Conservation (phyloP, 768 basidiomycete species). For the Cystobasidiopsis lactophilus region DNA sequence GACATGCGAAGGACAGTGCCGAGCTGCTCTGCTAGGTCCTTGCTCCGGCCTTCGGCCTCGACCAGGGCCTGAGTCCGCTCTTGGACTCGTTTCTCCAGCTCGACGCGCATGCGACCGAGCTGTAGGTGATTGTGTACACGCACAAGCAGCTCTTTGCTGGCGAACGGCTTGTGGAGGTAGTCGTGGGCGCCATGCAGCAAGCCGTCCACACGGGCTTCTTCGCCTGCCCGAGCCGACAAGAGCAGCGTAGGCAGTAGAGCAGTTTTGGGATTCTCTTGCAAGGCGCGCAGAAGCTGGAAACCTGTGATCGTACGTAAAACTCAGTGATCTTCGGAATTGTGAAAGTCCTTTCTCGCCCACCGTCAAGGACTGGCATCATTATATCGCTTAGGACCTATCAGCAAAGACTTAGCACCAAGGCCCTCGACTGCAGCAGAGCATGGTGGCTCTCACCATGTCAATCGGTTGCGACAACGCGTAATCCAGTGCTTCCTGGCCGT, state of each 20-base stretch:
- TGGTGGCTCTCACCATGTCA: too few species aligned
- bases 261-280: constrained; percentile 6
- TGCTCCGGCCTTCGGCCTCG: constrained; percentile 10
- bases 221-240: constrained; percentile 11
- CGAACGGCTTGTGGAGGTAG: constrained; percentile 16
- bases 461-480: too few species aligned
- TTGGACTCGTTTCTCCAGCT: constrained; percentile 12
- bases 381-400: too few species aligned
- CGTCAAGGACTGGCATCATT: too few species aligned
- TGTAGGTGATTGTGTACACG: constrained; percentile 15
- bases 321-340: too few species aligned
- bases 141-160: constrained; percentile 11
- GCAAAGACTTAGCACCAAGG: too few species aligned
- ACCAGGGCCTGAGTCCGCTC: constrained; percentile 13
- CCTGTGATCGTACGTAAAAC: background rate
- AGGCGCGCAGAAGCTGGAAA: constrained; percentile 2
- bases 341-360: too few species aligned
- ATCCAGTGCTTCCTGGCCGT: background rate
- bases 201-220: constrained; percentile 11
- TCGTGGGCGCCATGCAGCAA: constrained; percentile 13
- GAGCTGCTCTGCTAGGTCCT: constrained; percentile 11
- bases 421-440: too few species aligned
- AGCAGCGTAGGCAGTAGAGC: constrained; percentile 12
- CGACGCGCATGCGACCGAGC: constrained; percentile 11
- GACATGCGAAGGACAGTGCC: constrained; percentile 8